Conservation (phyloP, 2,329 filamentous ascomycete species). For the Xylaria sp. region DNA sequence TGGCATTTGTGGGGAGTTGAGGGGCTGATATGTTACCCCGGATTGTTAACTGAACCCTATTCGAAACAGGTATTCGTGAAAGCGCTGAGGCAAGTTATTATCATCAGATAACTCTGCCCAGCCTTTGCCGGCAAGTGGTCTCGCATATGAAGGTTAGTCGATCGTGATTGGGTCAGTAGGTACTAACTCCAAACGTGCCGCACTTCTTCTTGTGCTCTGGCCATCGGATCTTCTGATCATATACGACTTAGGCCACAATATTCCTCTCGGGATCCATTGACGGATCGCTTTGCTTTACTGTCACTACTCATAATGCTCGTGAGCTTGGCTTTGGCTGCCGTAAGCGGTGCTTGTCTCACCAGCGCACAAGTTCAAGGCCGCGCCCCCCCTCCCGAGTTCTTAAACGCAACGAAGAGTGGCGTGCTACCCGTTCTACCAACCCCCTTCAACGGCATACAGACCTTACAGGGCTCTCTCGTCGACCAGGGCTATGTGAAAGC, state of each 20-base stretch:
- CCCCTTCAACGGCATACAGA: background rate
- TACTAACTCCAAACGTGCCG: background rate
- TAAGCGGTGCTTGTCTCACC: too few species aligned
- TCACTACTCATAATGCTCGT: too few species aligned
- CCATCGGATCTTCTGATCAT: too few species aligned
- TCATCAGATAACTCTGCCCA: too few species aligned
- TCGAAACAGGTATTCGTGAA: background rate
- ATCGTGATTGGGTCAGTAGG: background rate
- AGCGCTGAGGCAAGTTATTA: background rate
- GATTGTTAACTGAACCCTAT: background rate
- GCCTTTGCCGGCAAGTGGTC: background rate
- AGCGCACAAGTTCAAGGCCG: too few species aligned
- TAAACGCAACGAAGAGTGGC: too few species aligned
- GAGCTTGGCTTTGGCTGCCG: too few species aligned
- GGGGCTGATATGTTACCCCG: background rate
- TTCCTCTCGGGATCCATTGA: too few species aligned
- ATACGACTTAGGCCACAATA: too few species aligned
- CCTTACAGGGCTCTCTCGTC: background rate
- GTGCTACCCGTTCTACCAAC: background rate
- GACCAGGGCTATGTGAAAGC: background rate
- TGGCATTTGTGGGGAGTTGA: background rate
- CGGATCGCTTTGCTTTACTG: too few species aligned
- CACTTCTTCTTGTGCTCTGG: background rate
- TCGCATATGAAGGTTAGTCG: background rate
- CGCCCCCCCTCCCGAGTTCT: too few species aligned